phyloP scores from a whole-genome alignment of 257 asterid genomes.

The Solanum sejunctum region DNA sequence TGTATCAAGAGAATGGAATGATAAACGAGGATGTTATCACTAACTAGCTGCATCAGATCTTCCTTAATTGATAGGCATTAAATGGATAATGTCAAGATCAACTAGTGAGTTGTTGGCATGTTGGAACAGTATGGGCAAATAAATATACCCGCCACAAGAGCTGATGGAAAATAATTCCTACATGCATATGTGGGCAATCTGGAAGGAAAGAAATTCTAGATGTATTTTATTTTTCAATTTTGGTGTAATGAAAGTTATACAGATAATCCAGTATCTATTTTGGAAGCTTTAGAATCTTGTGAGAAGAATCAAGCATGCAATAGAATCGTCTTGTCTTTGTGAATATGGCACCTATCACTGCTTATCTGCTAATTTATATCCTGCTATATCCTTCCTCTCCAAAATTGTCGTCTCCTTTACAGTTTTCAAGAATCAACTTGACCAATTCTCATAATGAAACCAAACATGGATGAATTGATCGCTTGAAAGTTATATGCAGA shows the following conservation, averaged over 20 bases:
- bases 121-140: background rate
- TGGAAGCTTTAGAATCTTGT: background rate
- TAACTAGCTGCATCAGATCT: background rate
- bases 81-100: background rate
- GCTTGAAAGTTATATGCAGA: background rate
- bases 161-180: background rate
- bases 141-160: background rate
- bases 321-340: background rate
- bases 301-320: background rate
- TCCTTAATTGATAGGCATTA: background rate
- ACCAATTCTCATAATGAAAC: background rate
- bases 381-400: background rate
- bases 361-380: background rate
- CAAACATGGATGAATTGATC: background rate
- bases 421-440: background rate
- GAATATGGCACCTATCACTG: background rate
- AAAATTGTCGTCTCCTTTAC: too few species aligned
- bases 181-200: background rate
- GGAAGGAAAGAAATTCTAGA: background rate
- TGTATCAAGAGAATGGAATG: background rate
- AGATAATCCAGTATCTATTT: background rate
- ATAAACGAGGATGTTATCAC: background rate
- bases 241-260: background rate
- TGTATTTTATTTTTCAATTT: background rate
- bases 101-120: background rate